Conservation (phyloP, 2,329 filamentous ascomycete genomes). For the Dactylellina haptotyla region DNA sequence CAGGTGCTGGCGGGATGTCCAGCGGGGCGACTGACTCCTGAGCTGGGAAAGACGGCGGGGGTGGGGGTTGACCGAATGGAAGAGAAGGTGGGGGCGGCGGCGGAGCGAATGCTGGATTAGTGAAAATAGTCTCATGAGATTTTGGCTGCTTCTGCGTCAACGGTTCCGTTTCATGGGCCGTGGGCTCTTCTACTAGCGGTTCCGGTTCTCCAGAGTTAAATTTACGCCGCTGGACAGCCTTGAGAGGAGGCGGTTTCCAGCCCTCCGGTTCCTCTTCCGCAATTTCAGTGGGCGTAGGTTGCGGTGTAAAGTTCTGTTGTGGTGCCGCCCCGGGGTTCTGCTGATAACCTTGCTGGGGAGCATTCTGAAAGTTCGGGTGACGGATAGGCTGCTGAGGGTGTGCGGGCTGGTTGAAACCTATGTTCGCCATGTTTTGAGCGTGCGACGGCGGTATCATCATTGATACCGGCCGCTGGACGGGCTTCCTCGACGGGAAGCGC, state of each 20-base stretch:
- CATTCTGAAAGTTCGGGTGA: constrained; percentile 5
- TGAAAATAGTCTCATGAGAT: constrained; percentile 4
- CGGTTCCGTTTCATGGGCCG: background rate
- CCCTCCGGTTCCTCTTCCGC: constrained; percentile 13
- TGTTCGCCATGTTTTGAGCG: constrained; percentile 1
- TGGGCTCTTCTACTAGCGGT: background rate
- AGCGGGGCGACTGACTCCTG: background rate
- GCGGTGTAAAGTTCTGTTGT: background rate
- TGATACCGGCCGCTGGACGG: constrained; percentile 35
- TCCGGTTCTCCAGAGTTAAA: constrained; percentile 41
- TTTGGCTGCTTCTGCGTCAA: background rate
- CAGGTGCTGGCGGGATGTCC: background rate
- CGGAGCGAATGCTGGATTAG: background rate
- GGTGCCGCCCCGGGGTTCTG: background rate
- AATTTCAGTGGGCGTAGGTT: background rate
- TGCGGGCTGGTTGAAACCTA: background rate
- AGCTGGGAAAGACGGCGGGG: background rate
- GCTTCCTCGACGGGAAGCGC: constrained; percentile 38
- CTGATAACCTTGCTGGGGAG: constrained; percentile 3
- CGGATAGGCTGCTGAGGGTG: background rate
- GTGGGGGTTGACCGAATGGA: background rate
- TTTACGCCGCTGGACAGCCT: constrained; percentile 25
- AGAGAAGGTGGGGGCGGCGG: constrained; percentile 19
- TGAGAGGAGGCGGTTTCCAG: constrained; percentile 41
- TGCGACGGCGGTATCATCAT: constrained; percentile 36